phyloP scores from a whole-genome alignment of 768 basidiomycete genomes.

The Fomitopsis pulvina region DNA sequence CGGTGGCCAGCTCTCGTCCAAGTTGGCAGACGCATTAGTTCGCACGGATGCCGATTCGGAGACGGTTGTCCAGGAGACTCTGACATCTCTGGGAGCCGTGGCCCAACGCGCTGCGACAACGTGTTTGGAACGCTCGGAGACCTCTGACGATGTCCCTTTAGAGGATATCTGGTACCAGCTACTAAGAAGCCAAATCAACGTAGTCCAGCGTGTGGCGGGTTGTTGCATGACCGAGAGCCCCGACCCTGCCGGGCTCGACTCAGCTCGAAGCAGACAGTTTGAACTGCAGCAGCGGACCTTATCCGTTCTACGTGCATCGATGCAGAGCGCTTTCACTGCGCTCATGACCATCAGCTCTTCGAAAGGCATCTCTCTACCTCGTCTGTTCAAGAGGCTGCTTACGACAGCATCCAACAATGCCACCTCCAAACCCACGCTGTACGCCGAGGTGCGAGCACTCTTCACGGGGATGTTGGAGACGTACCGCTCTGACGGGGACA shows the following conservation, averaged over 20 bases:
- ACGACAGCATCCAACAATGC: slow-evolving; percentile 51
- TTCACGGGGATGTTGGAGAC: slow-evolving; percentile 94
- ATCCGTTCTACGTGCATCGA: slow-evolving; percentile 57
- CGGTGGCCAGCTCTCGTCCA: slow-evolving; percentile 42
- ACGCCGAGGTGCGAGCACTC: slow-evolving; percentile 88
- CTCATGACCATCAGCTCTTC: slow-evolving; percentile 82
- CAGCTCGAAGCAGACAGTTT: background rate
- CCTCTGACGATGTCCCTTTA: slow-evolving; percentile 35
- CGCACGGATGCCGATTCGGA: slow-evolving; percentile 1
- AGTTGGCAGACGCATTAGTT: slow-evolving; percentile 35
- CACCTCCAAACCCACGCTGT: slow-evolving; percentile 56
- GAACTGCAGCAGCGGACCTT: slow-evolving; percentile 29
- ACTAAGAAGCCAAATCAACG: slow-evolving; percentile 73
- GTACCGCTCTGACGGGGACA: slow-evolving; percentile 87
- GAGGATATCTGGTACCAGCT: slow-evolving; percentile 92
- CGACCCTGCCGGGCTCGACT: slow-evolving; percentile 3
- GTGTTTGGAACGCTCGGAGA: slow-evolving; percentile 61
- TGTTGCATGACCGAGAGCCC: slow-evolving; percentile 23
- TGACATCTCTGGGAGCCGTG: slow-evolving; percentile 45
- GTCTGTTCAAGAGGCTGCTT: slow-evolving; percentile 87
- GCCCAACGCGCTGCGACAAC: slow-evolving; percentile 56
- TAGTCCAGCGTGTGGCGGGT: slow-evolving; percentile 63
- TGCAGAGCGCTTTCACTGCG: slow-evolving; percentile 79
- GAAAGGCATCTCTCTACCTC: slow-evolving; percentile 80
- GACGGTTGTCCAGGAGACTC: slow-evolving; percentile 6